These are phyloP conservation scores for Arabidopsis thaliana DNA, from an alignment of 345 rosid species.

Conservation along the genomic window TAIR10.1 NC_003071.7:14059001-14059500, in stretches of 20 bases:
- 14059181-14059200: constrained; percentile 79
- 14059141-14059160: constrained; percentile 75
- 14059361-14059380: constrained; percentile 55
- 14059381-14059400: constrained; percentile 70
- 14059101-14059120: constrained; percentile 74
- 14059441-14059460: constrained; percentile 77
- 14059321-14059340: constrained; percentile 83
- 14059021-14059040: constrained; percentile 73
- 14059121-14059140: constrained; percentile 78
- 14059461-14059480: constrained; percentile 60
- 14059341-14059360: constrained; percentile 54
- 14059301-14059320: constrained; percentile 69
- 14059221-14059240: constrained; percentile 84
- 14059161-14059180: constrained; percentile 74
- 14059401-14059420: constrained; percentile 70
- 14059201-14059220: constrained; percentile 60
- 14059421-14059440: constrained; percentile 59
- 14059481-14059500: constrained; percentile 66
- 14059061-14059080: constrained; percentile 64
- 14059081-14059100: constrained; percentile 84
- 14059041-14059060: constrained; percentile 76
- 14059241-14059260: constrained; percentile 76
- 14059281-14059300: constrained; percentile 67
- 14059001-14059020: constrained; percentile 72
- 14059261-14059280: constrained; percentile 77